Base-by-base conservation (phyloP, 768 basidiomycete species). In the Scleroderma bovista region DNA sequence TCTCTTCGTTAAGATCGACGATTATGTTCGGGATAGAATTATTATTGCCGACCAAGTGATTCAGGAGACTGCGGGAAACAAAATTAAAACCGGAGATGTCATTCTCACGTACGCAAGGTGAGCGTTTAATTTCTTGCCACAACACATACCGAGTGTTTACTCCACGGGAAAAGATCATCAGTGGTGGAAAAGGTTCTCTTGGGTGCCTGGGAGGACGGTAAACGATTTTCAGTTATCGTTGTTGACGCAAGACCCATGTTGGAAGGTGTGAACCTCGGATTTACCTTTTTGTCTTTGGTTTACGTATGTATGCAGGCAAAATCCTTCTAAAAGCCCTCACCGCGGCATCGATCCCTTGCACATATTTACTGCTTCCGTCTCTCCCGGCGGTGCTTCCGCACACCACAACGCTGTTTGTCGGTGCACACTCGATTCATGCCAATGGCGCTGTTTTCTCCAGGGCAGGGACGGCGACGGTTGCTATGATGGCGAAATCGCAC, bases 381-480 rank as follows among this genome's bases (percentile, higher is more conserved):
- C 72, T 94, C 31, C 79, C 86, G 2, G 82, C 88, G 6, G 69
- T 92, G 51, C 81, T 97, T 53, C 81, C 84, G 2, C 84, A 90
- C 55, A 85, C 88, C 6, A 84, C 87, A 10, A 87, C 84, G 7
- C 86, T 96, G 44, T 77, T 98, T 51, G 75, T 98, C 15, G 96
- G 96, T 22, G 93, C 94, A 2, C 93, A 97, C 58, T 92, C 96
- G 7, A 76, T 99, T 7, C 89, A 94, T 62, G 86, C 94, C 3
- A 96, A 99, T 54, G 96, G 96, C 8, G 83, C 92, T 2, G 88
- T 98, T 3, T 95, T 88, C 64, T 89, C 93, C 11, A 79, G 96
- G 45, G 92, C 93, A 0, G 96, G 96, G 23, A 98, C 94, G 3
- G 95, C 95, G 0, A 78, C 93, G 58, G 92, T 98, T 6, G 91